Conservation (phyloP, 139 green algal genomes). For the Nannochloris sp. region DNA sequence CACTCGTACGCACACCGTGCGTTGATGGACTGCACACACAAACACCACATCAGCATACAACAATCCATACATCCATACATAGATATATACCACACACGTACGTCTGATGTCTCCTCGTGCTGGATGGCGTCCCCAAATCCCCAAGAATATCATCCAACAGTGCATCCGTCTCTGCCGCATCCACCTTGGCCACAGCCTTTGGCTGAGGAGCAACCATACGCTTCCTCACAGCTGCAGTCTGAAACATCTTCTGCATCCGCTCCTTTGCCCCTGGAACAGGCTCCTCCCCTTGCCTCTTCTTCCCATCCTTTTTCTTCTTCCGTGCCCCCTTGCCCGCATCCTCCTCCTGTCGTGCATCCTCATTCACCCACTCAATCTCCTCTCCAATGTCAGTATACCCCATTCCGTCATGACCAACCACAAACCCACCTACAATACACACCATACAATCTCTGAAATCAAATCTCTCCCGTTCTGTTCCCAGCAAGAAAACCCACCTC, state of each 20-base stretch:
- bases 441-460: not conserved
- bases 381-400: slow-evolving; percentile 83
- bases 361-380: slow-evolving; percentile 69
- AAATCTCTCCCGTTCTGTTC: too few relatives aligned
- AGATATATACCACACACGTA: too few relatives aligned
- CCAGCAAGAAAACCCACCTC: slow-evolving; percentile 30
- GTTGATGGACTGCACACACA: too few relatives aligned
- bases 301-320: slow-evolving; percentile 7
- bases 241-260: slow-evolving; percentile 52
- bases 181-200: slow-evolving; percentile 4
- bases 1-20: too few relatives aligned
- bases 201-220: not conserved
- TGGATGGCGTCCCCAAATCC: slow-evolving; percentile 26
- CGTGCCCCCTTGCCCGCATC: slow-evolving; percentile 11
- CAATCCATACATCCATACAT: too few relatives aligned
- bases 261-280: slow-evolving; percentile 19
- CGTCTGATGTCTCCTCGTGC: too few relatives aligned
- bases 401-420: slow-evolving; percentile 67
- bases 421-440: slow-evolving; percentile 51
- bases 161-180: slow-evolving; percentile 43
- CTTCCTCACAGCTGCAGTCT: slow-evolving; percentile 24
- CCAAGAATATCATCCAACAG: slow-evolving; percentile 74
- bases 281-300: slow-evolving; percentile 19
- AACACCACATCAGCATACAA: too few relatives aligned
- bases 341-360: slow-evolving; percentile 3